Evolutionary conservation across 2,329 filamentous ascomycete species (phyloP).

Genomic region (Colletotrichum orchidophilum): DNA sequence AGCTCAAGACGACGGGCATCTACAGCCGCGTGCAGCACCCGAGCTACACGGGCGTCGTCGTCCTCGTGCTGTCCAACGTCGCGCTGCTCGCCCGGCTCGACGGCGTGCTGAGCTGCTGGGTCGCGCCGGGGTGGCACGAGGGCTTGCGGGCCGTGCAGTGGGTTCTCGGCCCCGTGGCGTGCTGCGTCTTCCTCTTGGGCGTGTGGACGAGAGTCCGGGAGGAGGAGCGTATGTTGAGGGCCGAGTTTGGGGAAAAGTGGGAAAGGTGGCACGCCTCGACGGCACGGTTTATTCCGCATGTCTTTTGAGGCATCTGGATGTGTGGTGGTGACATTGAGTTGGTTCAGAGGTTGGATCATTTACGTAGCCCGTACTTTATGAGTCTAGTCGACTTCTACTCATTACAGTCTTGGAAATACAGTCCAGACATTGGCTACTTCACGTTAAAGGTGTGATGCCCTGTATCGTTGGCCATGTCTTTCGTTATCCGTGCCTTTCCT

Average conservation of each 20-base stretch:
- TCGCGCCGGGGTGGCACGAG: conserved; percentile 39
- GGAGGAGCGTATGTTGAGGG: conserved; percentile 60
- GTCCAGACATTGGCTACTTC: not conserved
- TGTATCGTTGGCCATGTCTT: no score
- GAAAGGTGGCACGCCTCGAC: conserved; percentile 57
- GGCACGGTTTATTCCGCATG: conserved; percentile 57
- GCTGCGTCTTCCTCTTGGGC: conserved; percentile 35
- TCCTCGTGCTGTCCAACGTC: conserved; percentile 45
- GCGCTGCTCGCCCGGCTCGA: conserved; percentile 49
- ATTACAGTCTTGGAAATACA: not conserved
- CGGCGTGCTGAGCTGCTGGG: conserved; percentile 50
- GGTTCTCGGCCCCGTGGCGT: conserved; percentile 18
- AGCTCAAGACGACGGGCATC: conserved; percentile 55
- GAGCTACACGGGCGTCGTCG: conserved; percentile 56
- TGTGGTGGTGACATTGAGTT: not conserved
- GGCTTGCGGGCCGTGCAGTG: conserved; percentile 16
- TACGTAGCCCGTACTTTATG: no score
- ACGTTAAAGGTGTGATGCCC: not conserved
- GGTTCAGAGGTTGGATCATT: not conserved
- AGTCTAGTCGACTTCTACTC: no score
- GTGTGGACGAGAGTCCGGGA: conserved; percentile 52
- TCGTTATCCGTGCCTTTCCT: no score
- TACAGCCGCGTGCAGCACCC: conserved; percentile 62
- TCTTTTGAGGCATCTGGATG: conserved; percentile 42
- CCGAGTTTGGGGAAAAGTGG: conserved; percentile 58